These are phyloP conservation scores for Penicillium ochrochloron DNA, from an alignment of 495 filamentous ascomycete genomes.

Conservation along the genomic window DNA sequence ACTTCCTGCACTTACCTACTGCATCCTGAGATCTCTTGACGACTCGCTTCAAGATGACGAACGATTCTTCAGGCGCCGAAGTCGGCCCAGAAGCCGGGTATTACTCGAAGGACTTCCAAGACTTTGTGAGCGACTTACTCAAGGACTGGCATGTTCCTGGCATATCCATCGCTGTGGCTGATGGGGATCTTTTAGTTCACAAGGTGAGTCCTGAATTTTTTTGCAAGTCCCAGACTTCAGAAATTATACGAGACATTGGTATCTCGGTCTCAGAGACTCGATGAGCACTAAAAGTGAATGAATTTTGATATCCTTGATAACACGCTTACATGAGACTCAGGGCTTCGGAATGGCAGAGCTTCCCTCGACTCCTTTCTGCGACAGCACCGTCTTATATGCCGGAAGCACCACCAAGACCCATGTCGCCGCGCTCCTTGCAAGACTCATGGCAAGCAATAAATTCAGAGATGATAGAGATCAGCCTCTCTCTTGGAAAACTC, in stretches of 20 bases:
- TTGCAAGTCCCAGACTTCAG: too few relatives aligned
- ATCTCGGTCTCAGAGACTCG: too few relatives aligned
- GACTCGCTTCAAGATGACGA: background rate
- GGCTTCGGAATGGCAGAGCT: conserved; percentile 52
- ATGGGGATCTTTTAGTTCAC: conserved; percentile 38
- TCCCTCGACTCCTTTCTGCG: conserved; percentile 44
- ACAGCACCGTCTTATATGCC: conserved; percentile 43
- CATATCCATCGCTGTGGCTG: conserved; percentile 51
- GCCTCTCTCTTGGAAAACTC: conserved; percentile 51
- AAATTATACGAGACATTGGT: background rate
- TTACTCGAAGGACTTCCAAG: background rate
- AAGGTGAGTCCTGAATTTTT: conserved; percentile 3
- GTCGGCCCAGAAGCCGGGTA: background rate
- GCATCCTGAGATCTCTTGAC: background rate
- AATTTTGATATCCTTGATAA: background rate
- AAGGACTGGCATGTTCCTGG: conserved; percentile 54
- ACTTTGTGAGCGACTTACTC: background rate
- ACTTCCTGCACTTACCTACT: too few relatives aligned
- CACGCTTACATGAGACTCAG: conserved; percentile 28
- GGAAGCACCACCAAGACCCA: conserved; percentile 61
- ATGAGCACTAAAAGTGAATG: too few relatives aligned
- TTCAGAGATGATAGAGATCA: conserved; percentile 27
- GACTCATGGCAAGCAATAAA: conserved; percentile 38
- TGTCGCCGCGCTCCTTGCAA: conserved; percentile 50
- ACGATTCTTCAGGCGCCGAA: background rate